Base-by-base conservation (phyloP, 306 rosid species). In the Corylus heterophylla region DNA sequence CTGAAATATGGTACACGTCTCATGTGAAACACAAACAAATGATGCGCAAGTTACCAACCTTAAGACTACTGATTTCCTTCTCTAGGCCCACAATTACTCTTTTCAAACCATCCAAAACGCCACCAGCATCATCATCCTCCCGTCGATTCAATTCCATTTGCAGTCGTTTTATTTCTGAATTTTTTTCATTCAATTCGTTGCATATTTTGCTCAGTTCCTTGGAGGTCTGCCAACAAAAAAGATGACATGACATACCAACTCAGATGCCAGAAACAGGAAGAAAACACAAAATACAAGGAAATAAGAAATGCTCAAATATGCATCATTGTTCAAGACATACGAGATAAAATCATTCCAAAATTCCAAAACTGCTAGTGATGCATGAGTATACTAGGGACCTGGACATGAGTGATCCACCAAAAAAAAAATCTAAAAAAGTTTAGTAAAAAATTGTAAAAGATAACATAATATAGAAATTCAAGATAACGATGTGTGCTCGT, bases 61-160 rank as follows among this genome's bases (percentile, higher is more conserved):
- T 92, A n/a, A 93, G 97, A 59, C 83, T 58, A 16, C 74, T 71
- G 71, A 91, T 96, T 84, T 96, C 96, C 85, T 88, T 93, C 84
- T 93, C 90, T 74, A 96, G 82, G 71, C 83, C 85, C 82, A 90
- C 84, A 45, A 91, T 85, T 79, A 80, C 80, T 74, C 78, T 82
- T 85, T 89, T 91, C 75, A 89, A 81, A 80, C 79, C 82, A 58
- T 89, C 88, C 72, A 82, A 78, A 67, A 81, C 74, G 56, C 78
- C 85, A 73, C 71, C 71, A 54, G 78, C 81, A 59, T 81, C 88
- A 55, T 85, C 89, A 74, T 80, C 83, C 75, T 85, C 84, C 56
- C 59, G 74, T 79, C 87, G 83, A 76, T 78, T 85, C 87, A 90
- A 79, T 84, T 93, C 98, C 80, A 82, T 80, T 82, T 89, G 96